Base-by-base conservation (phyloP, 1,284 basidiomycete species). In the Moesziomyces parantarcticus region DNA sequence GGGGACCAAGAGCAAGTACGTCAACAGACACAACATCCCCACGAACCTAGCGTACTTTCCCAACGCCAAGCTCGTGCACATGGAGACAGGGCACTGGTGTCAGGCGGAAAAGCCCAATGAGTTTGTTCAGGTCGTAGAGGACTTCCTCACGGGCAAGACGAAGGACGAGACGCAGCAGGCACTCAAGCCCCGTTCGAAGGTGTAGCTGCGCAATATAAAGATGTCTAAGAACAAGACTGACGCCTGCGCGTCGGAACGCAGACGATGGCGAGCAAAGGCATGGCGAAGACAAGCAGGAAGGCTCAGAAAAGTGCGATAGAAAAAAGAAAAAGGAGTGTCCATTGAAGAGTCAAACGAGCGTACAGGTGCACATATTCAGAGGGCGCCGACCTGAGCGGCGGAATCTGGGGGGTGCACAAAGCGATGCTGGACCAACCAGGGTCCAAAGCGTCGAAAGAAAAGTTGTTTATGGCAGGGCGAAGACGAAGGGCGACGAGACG, bases 11-110 rank as follows among this genome's bases (percentile, higher is more conserved):
- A 78, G 77, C 71, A 89, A 89, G 85, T 93, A 90, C 80, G 89
- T 94, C 73, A 92, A 92, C 76, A 84, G 87, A 14, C 86, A 87
- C 59, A 92, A 91, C 66, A 84, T 89, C 7, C 87, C 88, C 0
- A 69, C 88, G 2, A 87, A 89, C 47, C 83, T 88, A 61, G 81
- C 86, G 40, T 91, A 91, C 81, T 94, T 94, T 84, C 92, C 92
- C 0, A 85, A 87, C 45, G 87, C 88, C 84, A 78, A 81, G 21
- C 70, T 85, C 36, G 79, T 78, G 23, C 68, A 64, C 14, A 76
- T 86, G 50, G 77, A 84, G 0, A 80, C 84, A 3, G 85, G 85
- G 1, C 85, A 86, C 53, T 86, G 85, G 85, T 85, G 84, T 72
- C 78, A 82, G 71, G 75, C 80, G 6, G 84, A 86, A 61, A 75